phyloP scores from a whole-genome alignment of 257 asterid species.

The Fraxinus excelsior region DNA sequence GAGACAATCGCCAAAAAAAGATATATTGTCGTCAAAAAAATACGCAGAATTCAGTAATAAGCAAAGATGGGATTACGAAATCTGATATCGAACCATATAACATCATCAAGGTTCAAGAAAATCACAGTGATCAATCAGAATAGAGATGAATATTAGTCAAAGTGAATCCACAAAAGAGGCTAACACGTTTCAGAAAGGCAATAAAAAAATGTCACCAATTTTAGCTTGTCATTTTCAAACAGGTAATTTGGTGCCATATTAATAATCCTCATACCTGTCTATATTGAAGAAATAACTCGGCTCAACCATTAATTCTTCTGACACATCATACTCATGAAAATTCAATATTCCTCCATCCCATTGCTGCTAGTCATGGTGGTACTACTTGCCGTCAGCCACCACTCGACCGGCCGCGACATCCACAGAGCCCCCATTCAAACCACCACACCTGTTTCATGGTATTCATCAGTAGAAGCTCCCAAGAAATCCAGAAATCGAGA shows the following conservation, averaged over 20 bases:
- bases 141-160: neutral
- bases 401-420: slow-evolving; percentile 31
- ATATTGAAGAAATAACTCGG: slow-evolving; percentile 24
- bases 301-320: slow-evolving; percentile 1
- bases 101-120: neutral
- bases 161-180: neutral
- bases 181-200: slow-evolving; percentile 27
- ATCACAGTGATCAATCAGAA: neutral
- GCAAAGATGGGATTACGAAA: neutral
- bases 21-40: neutral
- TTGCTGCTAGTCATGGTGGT: slow-evolving; percentile 27
- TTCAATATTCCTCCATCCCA: slow-evolving; percentile 25
- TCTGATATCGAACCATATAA: neutral
- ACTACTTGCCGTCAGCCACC: slow-evolving; percentile 28
- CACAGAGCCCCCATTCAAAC: neutral
- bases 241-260: slow-evolving; percentile 27
- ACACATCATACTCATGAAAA: slow-evolving; percentile 36
- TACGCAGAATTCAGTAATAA: no score
- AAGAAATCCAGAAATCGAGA: slow-evolving; percentile 28
- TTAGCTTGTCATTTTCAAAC: slow-evolving; percentile 25
- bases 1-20: neutral
- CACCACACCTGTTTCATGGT: slow-evolving; percentile 22
- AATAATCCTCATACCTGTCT: slow-evolving; percentile 32
- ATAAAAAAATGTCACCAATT: neutral
- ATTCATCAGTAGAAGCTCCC: slow-evolving; percentile 32